Evolutionary conservation across 768 basidiomycete genomes (phyloP).

Genomic region (Phlegmacium glaucopus): DNA sequence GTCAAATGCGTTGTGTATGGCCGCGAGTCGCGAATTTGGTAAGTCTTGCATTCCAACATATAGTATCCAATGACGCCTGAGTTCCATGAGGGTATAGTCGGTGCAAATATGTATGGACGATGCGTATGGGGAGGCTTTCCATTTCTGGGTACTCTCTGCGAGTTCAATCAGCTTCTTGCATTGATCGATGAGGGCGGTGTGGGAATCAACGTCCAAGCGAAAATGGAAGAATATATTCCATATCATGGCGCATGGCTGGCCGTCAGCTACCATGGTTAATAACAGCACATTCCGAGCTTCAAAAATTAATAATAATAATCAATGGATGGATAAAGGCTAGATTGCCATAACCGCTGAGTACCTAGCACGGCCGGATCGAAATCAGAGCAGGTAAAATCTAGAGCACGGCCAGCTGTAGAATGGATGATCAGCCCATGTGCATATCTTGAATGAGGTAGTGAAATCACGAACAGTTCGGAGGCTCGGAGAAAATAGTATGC

Average conservation of each 20-base stretch:
- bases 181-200: constrained; percentile 21
- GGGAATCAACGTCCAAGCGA: constrained; percentile 24
- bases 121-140: constrained; percentile 25
- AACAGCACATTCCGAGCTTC: constrained; percentile 36
- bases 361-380: constrained; percentile 34
- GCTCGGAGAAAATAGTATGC: constrained; percentile 43
- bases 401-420: constrained; percentile 9
- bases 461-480: constrained; percentile 21
- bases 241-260: constrained; percentile 8
- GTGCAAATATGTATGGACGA: constrained; percentile 26
- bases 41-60: constrained; percentile 23
- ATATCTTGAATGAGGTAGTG: constrained; percentile 8
- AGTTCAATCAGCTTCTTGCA: constrained; percentile 25
- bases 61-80: constrained; percentile 28
- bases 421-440: neutral
- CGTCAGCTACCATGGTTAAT: constrained; percentile 29
- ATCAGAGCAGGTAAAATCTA: constrained; percentile 39
- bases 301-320: too few relatives aligned
- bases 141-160: constrained; percentile 19
- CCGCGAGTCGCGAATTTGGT: too few relatives aligned
- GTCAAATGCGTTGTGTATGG: too few relatives aligned
- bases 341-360: constrained; percentile 9
- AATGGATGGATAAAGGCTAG: too few relatives aligned
- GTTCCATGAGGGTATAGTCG: constrained; percentile 25
- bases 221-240: constrained; percentile 39